A percentile compares a stretch with the other conserved stretches of the same genome.
phyloP scores from a whole-genome alignment of 2,329 filamentous ascomycete genomes.

The Talaromyces atroroseus region DNA sequence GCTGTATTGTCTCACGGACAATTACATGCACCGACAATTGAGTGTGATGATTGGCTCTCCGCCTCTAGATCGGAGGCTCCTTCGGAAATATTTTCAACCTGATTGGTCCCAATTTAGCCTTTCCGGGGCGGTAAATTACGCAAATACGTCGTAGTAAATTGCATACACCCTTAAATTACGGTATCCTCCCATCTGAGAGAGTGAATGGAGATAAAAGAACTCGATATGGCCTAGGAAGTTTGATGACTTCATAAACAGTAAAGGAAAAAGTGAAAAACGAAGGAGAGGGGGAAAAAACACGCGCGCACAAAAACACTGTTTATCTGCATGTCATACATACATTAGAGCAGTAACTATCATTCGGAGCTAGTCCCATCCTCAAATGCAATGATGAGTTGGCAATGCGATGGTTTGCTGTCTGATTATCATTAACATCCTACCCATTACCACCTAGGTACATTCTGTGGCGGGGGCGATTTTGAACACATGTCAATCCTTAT shows the following conservation, averaged over 20 bases:
- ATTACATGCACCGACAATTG: neutral
- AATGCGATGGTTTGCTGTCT: constrained; percentile 51
- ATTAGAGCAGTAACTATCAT: constrained; percentile 3
- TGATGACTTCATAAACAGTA: no score
- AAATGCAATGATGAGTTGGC: constrained; percentile 76
- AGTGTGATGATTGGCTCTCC: neutral
- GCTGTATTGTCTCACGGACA: neutral
- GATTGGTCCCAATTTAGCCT: neutral
- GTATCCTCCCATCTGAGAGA: neutral
- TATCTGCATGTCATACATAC: constrained; percentile 9
- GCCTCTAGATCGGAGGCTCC: neutral
- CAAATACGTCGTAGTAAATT: neutral
- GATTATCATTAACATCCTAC: neutral
- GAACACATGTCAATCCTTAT: neutral
- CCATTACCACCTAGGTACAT: neutral
- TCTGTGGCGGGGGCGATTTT: neutral
- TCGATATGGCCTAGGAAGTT: neutral
- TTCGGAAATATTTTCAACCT: neutral
- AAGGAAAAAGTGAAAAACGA: neutral
- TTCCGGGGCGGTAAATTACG: neutral
- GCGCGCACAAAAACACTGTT: neutral
- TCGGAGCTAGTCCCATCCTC: constrained; percentile 23
- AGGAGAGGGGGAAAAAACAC: neutral
- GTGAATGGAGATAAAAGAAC: neutral
- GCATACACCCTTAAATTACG: neutral